Base-by-base conservation (phyloP, 1,284 basidiomycete genomes). In the Serendipita sp. region DNA sequence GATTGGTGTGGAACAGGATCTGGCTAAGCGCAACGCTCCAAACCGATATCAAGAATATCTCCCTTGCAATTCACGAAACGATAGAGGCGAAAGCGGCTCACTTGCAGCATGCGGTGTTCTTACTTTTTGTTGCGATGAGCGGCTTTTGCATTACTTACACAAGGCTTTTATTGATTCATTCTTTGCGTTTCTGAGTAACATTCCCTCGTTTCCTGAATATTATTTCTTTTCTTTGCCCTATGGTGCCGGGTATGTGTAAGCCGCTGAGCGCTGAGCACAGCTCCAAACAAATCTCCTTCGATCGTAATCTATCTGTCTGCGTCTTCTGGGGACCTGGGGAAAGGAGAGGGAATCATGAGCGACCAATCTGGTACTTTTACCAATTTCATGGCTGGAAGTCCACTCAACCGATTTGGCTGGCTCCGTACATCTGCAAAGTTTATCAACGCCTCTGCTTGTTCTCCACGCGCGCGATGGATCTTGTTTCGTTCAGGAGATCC, bases 331-430 rank as follows among this genome's bases (percentile, higher is more conserved):
- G 13, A 41, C 0, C 13, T 41, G 38, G 38, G 13, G 38, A 49
- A 49, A 6, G 45, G 45, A n/a, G n/a, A 49, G 29, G 45, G 8
- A 22, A 41, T 6, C 45, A 49, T 49, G 45, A 49, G 45, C 29
- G 45, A 6, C 45, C 17, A 49, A 41, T 41, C 45, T 49, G n/a
- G 45, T 6, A 58, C 53, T 22, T 32, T 41, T 26, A 58, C 79
- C 66, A 87, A 88, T 71, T 83, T 85, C 75, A 83, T 86, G 69
- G 78, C 82, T 60, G 90, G 89, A 60, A 87, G 87, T 13, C 38
- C 90, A 15, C 76, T 93, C 44, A 95, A 94, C 73, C 83, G 92
- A 41, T 78, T 94, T 30, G 86, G 89, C 0, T 95, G 91, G 86
- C 78, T 93, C 63, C 80, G 92, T 32, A 75, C 84, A 17, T 87